Evolutionary conservation across 2,329 filamentous ascomycete genomes (phyloP).

Genomic region (Calycina marina): DNA sequence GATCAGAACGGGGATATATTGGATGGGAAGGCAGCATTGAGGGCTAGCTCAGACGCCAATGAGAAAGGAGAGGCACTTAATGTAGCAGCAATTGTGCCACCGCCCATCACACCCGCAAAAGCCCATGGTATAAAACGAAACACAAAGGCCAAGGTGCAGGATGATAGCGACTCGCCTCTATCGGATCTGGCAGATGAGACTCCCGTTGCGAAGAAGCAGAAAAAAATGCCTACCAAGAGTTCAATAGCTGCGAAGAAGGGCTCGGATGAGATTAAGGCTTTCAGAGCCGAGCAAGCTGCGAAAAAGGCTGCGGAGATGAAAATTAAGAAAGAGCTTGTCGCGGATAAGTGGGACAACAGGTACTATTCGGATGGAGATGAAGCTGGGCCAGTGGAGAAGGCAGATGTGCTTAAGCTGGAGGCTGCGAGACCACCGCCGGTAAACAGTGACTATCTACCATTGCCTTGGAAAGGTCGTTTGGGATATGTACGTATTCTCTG

Average conservation of each 20-base stretch:
- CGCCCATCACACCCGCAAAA: slow-evolving; percentile 3
- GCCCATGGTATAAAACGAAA: neutral
- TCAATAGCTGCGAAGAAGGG: slow-evolving; percentile 21
- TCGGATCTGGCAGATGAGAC: slow-evolving; percentile 7
- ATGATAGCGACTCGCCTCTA: slow-evolving; percentile 12
- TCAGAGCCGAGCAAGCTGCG: slow-evolving; percentile 19
- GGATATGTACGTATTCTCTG: slow-evolving; percentile 55
- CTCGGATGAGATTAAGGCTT: slow-evolving; percentile 21
- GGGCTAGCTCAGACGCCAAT: slow-evolving; percentile 20
- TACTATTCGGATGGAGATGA: slow-evolving; percentile 19
- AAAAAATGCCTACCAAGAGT: slow-evolving; percentile 19
- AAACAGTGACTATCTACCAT: slow-evolving; percentile 67
- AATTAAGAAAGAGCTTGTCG: slow-evolving; percentile 16
- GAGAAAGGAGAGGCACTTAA: slow-evolving; percentile 17
- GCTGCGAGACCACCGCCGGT: slow-evolving; percentile 47
- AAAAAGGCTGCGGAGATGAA: slow-evolving; percentile 15
- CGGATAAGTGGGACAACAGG: slow-evolving; percentile 17
- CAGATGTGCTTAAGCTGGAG: slow-evolving; percentile 18
- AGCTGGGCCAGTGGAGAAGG: slow-evolving; percentile 14
- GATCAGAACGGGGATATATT: slow-evolving; percentile 19
- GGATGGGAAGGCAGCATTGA: slow-evolving; percentile 19
- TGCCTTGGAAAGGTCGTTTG: slow-evolving; percentile 81
- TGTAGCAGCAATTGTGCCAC: slow-evolving; percentile 5
- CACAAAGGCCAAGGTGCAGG: slow-evolving; percentile 7
- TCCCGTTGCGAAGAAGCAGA: slow-evolving; percentile 14